Evolutionary conservation across 371 early-diverging fungal species (phyloP).

Genomic region (Homolaphlyctis polyrhiza): DNA sequence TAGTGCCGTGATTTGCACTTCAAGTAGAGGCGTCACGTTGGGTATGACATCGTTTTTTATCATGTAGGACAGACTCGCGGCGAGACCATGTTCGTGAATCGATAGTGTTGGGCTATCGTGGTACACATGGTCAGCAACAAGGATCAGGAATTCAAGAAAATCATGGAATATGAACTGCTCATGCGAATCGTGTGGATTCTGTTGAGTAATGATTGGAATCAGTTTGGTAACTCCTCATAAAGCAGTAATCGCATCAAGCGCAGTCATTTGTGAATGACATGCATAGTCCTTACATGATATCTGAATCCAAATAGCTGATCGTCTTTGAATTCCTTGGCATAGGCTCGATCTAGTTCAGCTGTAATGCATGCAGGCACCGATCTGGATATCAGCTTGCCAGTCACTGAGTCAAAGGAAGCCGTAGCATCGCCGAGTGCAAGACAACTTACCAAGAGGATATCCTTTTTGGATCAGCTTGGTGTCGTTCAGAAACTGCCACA

Average conservation of each 20-base stretch:
- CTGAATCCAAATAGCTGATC: slow-evolving; percentile 10
- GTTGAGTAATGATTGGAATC: neutral
- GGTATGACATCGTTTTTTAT: slow-evolving; percentile 30
- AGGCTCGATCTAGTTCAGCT: slow-evolving; percentile 32
- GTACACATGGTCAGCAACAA: slow-evolving; percentile 27
- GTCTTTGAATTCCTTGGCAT: slow-evolving; percentile 20
- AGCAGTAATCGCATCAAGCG: neutral
- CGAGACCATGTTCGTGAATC: slow-evolving; percentile 24
- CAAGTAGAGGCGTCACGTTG: neutral
- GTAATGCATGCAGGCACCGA: neutral
- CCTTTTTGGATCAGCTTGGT: slow-evolving; percentile 20
- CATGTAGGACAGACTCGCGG: slow-evolving; percentile 21
- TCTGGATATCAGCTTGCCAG: too few relatives aligned
- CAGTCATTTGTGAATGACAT: neutral
- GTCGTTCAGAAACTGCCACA: slow-evolving; percentile 32
- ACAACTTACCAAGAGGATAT: slow-evolving; percentile 20
- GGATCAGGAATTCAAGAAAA: slow-evolving; percentile 29
- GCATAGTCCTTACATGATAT: slow-evolving; percentile 12
- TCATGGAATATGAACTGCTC: slow-evolving; percentile 29
- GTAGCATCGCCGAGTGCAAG: too few relatives aligned
- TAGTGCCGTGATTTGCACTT: neutral
- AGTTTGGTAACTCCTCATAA: neutral
- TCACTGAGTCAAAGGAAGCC: too few relatives aligned
- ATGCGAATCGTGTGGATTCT: slow-evolving; percentile 29
- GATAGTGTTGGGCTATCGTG: slow-evolving; percentile 14